phyloP scores from a whole-genome alignment of 352 stramenopile species.

The Pythium pyrilobum region DNA sequence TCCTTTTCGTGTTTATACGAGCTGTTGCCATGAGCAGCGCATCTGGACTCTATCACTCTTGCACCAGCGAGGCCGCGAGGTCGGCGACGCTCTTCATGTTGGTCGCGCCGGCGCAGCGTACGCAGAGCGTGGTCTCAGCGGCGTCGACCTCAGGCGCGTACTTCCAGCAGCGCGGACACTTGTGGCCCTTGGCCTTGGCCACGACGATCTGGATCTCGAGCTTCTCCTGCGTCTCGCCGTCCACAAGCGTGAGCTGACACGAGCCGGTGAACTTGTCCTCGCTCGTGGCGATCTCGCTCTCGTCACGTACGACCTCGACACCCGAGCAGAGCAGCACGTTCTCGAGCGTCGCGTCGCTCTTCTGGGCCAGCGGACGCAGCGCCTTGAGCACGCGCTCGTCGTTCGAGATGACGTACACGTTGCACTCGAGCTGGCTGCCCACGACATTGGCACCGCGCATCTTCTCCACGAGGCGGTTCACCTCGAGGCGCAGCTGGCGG shows the following conservation, averaged over 20 bases:
- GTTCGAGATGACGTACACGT: slow-evolving; percentile 42
- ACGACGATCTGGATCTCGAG: slow-evolving; percentile 55
- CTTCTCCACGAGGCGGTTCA: slow-evolving; percentile 74
- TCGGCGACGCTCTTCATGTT: slow-evolving; percentile 39
- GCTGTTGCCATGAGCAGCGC: too few species aligned
- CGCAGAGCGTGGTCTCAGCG: slow-evolving; percentile 43
- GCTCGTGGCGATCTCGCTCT: slow-evolving; percentile 2
- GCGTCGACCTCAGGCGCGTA: slow-evolving; percentile 58
- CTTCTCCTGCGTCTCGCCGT: slow-evolving; percentile 25
- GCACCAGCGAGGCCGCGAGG: slow-evolving; percentile 37
- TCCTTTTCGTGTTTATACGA: too few species aligned
- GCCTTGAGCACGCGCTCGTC: slow-evolving; percentile 37
- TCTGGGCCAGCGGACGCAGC: slow-evolving; percentile 42
- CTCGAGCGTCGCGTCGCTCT: slow-evolving; percentile 50
- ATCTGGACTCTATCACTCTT: too few species aligned
- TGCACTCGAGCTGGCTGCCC: slow-evolving; percentile 73
- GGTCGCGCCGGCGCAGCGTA: slow-evolving; percentile 47
- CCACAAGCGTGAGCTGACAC: slow-evolving; percentile 24
- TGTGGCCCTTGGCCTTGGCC: slow-evolving; percentile 57
- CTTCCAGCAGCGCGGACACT: slow-evolving; percentile 89
- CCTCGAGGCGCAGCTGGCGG: slow-evolving; percentile 78
- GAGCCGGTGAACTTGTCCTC: slow-evolving; percentile 21
- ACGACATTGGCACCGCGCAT: slow-evolving; percentile 51
- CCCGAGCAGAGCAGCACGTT: slow-evolving; percentile 73
- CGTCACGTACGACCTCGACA: slow-evolving; percentile 32